Conservation (phyloP, 106 monocot species). For the Iris macrosiphon region DNA sequence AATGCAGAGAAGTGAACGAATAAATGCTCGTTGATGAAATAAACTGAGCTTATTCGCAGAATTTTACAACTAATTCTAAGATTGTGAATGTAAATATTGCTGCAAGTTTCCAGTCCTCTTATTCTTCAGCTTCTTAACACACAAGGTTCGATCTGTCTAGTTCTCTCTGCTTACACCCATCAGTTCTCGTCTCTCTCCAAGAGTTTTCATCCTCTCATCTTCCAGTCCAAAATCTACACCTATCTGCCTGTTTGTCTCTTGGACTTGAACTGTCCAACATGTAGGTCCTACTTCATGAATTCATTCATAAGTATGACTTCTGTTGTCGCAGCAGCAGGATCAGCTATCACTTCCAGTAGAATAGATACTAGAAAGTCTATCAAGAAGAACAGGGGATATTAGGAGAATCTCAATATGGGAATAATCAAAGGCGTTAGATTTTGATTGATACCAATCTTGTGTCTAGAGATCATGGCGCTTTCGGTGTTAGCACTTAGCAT, state of each 20-base stretch:
- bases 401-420: neutral
- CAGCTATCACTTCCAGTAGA: too few species aligned
- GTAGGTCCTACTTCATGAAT: conserved; percentile 33
- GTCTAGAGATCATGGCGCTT: conserved; percentile 52
- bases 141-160: conserved; percentile 45
- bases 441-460: conserved; percentile 40
- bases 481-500: conserved; percentile 31
- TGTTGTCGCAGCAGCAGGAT: conserved; percentile 32
- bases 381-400: too few species aligned
- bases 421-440: conserved; percentile 45
- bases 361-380: neutral
- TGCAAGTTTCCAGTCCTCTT: too few species aligned
- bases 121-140: conserved; percentile 49
- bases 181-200: conserved; percentile 40
- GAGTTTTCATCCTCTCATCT: conserved; percentile 46
- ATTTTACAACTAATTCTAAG: too few species aligned
- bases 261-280: conserved; percentile 35
- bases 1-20: too few species aligned
- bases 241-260: conserved; percentile 37
- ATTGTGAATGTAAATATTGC: too few species aligned
- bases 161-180: conserved; percentile 52
- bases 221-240: conserved; percentile 45
- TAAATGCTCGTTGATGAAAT: too few species aligned
- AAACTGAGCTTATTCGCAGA: too few species aligned
- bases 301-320: conserved; percentile 42